A percentile compares a stretch with the other conserved stretches of the same genome.
These are phyloP conservation scores for Ustanciosporium gigantosporum DNA, from an alignment of 1,284 basidiomycete species.

Conservation along the genomic window DNA sequence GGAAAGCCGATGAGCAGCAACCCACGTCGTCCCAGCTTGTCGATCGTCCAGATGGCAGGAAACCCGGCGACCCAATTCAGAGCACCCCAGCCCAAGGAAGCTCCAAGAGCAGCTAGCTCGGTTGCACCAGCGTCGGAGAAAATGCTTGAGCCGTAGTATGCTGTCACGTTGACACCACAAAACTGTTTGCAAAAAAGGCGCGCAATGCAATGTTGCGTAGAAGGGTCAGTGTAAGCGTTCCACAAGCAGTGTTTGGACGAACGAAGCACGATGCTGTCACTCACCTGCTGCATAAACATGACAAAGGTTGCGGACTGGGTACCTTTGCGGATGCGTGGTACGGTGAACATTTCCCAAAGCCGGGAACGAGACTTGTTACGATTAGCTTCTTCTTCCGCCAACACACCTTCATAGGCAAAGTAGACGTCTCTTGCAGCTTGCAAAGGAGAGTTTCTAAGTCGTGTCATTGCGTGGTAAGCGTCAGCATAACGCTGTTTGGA, in stretches of 20 bases:
- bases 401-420: conserved; percentile 65
- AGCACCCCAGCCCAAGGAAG: conserved; percentile 40
- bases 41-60: conserved; percentile 43
- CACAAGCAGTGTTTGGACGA: no score
- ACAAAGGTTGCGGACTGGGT: conserved; percentile 65
- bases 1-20: conserved; percentile 38
- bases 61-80: conserved; percentile 48
- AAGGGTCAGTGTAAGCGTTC: neutral
- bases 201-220: no score
- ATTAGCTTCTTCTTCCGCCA: conserved; percentile 66
- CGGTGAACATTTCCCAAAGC: conserved; percentile 70
- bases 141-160: conserved; percentile 41
- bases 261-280: no score
- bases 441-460: conserved; percentile 69
- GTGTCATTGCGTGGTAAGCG: neutral
- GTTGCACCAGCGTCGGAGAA: conserved; percentile 1
- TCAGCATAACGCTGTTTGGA: conserved; percentile 18
- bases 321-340: conserved; percentile 62
- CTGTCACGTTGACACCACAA: conserved; percentile 46
- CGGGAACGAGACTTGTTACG: conserved; percentile 57
- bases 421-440: conserved; percentile 72
- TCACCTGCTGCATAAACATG: conserved; percentile 45
- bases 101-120: conserved; percentile 10
- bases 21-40: conserved; percentile 40
- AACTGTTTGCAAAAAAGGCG: neutral